Evolutionary conservation across 73 alveolate genomes (phyloP), one percentile per base, ranked within the genome.

Genomic region (Stentor coeruleus): DNA sequence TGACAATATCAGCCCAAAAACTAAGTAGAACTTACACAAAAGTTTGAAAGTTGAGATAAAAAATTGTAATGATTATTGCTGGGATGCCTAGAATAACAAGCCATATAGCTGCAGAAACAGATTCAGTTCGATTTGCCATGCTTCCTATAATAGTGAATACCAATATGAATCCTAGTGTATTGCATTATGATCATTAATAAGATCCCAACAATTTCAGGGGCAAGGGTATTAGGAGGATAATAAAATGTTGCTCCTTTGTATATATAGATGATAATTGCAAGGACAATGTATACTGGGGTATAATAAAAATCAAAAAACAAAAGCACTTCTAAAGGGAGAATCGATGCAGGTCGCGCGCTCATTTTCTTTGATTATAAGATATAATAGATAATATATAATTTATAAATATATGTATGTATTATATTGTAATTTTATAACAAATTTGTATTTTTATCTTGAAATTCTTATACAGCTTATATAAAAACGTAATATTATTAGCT

Each of bases 291-390:
- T 38, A 74, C 55, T 76, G 74, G 58, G 20, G 90, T 60, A 38
- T 30, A 84, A 39, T 74, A 74, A 59, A 74, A 84, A 38, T 84
- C 90, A 38, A 84, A 84, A 55, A 26, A 84, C 37, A 84, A 74
- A 85, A 84, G 38, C 3, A 66, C 72, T 66, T 84, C 86, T 2
- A 82, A 41, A 15, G 82, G 39, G 39, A 82, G 83, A 66, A 26
- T 66, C 1, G 79, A 20, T 40, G 33, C 26, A 1, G 79, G 79
- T 49, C 66, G 6, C 20, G 66, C 20, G 6, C 20, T 20, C 6
- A 20, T 49, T 49, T 11, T 49, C 66, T 11, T 49, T 49, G 20
- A 49, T 49, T 11, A 49, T 49, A 49, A 49, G n/a, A n/a, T n/a
- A n/a, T n/a, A n/a, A n/a, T n/a, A n/a, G n/a, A n/a, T n/a, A n/a